phyloP scores from a whole-genome alignment of 345 rosid genomes.

The Orychophragmus violaceus region DNA sequence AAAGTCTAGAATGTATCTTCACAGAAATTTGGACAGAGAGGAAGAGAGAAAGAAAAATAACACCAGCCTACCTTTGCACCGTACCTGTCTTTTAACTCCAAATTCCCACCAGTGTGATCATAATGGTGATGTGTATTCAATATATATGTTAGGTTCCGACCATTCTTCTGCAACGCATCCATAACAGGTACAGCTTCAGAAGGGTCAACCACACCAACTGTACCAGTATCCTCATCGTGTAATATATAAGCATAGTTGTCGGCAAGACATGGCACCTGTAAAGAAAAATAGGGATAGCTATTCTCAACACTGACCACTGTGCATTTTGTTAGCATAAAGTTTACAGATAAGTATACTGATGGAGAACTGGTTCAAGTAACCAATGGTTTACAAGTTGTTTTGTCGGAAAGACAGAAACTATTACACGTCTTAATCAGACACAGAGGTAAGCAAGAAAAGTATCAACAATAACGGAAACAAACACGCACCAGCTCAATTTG shows the following conservation, averaged over 20 bases:
- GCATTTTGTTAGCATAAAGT: too few relatives aligned
- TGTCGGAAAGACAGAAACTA: neutral
- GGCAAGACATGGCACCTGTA: constrained; percentile 82
- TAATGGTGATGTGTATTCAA: constrained; percentile 90
- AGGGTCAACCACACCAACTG: constrained; percentile 97
- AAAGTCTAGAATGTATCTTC: neutral
- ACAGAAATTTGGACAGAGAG: neutral
- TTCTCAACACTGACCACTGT: too few relatives aligned
- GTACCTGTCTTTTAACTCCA: constrained; percentile 83
- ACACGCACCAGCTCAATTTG: constrained; percentile 78
- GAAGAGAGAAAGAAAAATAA: neutral
- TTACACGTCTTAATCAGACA: neutral
- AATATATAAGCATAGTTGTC: constrained; percentile 94
- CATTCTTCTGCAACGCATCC: neutral
- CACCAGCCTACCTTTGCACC: constrained; percentile 79
- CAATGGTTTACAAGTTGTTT: too few relatives aligned
- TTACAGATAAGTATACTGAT: too few relatives aligned
- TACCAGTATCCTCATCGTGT: constrained; percentile 86
- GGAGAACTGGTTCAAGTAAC: too few relatives aligned
- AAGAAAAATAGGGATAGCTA: neutral
- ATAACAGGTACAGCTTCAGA: constrained; percentile 50
- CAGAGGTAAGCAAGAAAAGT: neutral
- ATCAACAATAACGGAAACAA: neutral
- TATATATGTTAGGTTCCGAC: constrained; percentile 72
- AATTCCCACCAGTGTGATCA: constrained; percentile 93